phyloP scores from a whole-genome alignment of 2,329 filamentous ascomycete genomes.

The Trichophyton verrucosum region DNA sequence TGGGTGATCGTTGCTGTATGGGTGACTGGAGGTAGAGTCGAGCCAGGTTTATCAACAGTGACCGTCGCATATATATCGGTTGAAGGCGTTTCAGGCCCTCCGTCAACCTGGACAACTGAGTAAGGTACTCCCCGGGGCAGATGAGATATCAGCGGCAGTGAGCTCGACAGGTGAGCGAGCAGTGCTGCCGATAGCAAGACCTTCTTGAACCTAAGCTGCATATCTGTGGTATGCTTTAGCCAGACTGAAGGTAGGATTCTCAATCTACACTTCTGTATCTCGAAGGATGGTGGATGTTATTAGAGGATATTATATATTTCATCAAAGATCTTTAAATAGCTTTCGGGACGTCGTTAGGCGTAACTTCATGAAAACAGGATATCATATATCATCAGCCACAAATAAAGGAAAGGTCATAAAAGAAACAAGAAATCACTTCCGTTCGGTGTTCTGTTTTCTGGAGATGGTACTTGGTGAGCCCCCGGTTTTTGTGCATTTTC shows the following conservation, averaged over 20 bases:
- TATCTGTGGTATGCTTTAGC: not conserved
- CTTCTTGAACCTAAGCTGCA: not conserved
- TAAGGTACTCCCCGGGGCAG: constrained; percentile 11
- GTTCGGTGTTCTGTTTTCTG: not conserved
- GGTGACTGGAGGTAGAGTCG: constrained; percentile 9
- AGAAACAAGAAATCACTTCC: not conserved
- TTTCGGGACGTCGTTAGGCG: not conserved
- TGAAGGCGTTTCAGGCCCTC: constrained; percentile 9
- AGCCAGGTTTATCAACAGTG: constrained; percentile 7
- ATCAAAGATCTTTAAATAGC: not conserved
- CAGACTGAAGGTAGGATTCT: not conserved
- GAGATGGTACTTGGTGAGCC: not conserved
- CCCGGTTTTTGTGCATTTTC: not conserved
- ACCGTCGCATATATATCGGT: constrained; percentile 8
- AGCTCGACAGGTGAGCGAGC: not conserved
- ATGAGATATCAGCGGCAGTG: not conserved
- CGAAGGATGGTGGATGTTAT: not conserved
- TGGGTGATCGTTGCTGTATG: constrained; percentile 10
- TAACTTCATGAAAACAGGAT: not conserved
- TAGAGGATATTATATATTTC: not conserved
- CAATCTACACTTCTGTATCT: not conserved
- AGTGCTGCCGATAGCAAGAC: not conserved
- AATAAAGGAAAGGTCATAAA: not conserved
- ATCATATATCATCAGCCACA: not conserved
- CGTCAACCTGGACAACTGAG: constrained; percentile 16